These are phyloP conservation scores for Nannochloris sp. DNA, from an alignment of 139 green algal species.

Conservation along the genomic window DNA sequence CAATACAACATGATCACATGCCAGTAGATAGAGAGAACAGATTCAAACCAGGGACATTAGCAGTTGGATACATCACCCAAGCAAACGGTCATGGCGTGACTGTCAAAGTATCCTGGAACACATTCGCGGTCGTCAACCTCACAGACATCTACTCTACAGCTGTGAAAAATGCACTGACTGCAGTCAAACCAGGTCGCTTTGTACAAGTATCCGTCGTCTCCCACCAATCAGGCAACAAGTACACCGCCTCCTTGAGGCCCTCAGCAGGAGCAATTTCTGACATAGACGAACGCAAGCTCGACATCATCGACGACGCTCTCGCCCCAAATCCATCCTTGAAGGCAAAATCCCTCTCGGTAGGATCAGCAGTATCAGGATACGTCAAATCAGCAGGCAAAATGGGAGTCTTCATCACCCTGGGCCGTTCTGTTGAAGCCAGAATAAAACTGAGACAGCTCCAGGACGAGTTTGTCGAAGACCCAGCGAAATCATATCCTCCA, in stretches of 20 bases:
- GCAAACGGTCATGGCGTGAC: slow-evolving; percentile 42
- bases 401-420: slow-evolving; percentile 58
- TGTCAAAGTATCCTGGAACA: slow-evolving; percentile 41
- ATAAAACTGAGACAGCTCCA: slow-evolving; percentile 72
- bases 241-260: slow-evolving; percentile 27
- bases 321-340: neutral
- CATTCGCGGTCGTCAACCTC: slow-evolving; percentile 43
- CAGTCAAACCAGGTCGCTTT: slow-evolving; percentile 39
- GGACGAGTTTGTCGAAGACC: slow-evolving; percentile 71
- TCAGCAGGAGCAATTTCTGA: slow-evolving; percentile 37
- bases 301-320: neutral
- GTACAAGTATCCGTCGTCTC: slow-evolving; percentile 39
- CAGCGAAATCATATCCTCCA: slow-evolving; percentile 57
- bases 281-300: slow-evolving; percentile 1
- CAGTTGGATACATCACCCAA: slow-evolving; percentile 34
- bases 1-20: slow-evolving; percentile 5
- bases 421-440: slow-evolving; percentile 42
- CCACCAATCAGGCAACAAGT: neutral
- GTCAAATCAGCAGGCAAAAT: slow-evolving; percentile 46
- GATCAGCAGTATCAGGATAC: slow-evolving; percentile 46
- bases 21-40: neutral
- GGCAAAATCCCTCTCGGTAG: neutral
- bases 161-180: slow-evolving; percentile 49
- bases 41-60: slow-evolving; percentile 23
- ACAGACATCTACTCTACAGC: slow-evolving; percentile 72